These are phyloP conservation scores for Magnolia sinica DNA, from an alignment of 164 flowering plant genomes.

Conservation along the genomic window DNA sequence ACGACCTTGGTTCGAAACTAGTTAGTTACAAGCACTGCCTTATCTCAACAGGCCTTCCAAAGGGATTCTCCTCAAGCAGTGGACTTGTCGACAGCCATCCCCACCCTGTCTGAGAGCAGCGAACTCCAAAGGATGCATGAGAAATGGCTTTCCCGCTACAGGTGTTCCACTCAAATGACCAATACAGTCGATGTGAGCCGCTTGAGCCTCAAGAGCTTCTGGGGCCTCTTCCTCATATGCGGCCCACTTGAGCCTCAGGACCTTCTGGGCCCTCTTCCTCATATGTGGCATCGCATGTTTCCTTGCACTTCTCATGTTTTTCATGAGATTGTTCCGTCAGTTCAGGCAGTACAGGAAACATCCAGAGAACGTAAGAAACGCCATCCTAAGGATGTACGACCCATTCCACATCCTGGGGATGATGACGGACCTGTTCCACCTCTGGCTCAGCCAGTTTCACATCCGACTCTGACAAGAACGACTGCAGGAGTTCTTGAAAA, in stretches of 20 bases:
- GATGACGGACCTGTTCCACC: conserved; percentile 3
- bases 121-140: conserved; percentile 74
- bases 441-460: background rate
- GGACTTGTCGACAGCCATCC: conserved; percentile 87
- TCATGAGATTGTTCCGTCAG: conserved; percentile 26
- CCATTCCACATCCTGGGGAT: background rate
- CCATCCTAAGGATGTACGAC: conserved; percentile 2
- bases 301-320: conserved; percentile 54
- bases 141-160: conserved; percentile 50
- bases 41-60: conserved; percentile 64
- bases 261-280: conserved; percentile 70
- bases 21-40: background rate
- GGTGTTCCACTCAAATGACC: conserved; percentile 37
- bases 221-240: too few relatives aligned
- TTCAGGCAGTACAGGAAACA: conserved; percentile 46
- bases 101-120: conserved; percentile 77
- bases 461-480: background rate
- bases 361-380: conserved; percentile 21
- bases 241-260: too few relatives aligned
- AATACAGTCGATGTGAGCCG: conserved; percentile 34
- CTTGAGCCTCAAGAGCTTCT: conserved; percentile 69
- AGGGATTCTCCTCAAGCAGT: conserved; percentile 88
- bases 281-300: conserved; percentile 66
- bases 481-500: conserved; percentile 24
- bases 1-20: background rate